phyloP scores from a whole-genome alignment of 2,329 filamentous ascomycete genomes.

The Fusarium fujikuroi region DNA sequence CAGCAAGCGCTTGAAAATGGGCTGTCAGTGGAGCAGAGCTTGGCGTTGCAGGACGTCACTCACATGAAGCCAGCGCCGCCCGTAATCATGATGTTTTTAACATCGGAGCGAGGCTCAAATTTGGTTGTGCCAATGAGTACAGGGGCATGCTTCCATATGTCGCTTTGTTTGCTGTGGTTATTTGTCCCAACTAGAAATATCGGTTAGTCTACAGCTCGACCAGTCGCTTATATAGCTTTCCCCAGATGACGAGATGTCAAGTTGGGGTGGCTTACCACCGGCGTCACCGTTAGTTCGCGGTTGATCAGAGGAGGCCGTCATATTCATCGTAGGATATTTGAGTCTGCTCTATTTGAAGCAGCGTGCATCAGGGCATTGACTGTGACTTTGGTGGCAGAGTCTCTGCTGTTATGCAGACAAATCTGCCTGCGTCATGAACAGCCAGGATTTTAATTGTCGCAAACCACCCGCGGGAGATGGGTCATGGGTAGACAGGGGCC shows the following conservation, averaged over 20 bases:
- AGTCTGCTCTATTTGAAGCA: background rate
- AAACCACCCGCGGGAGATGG: slow-evolving; percentile 14
- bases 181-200: slow-evolving; percentile 21
- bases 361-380: background rate
- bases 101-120: slow-evolving; percentile 74
- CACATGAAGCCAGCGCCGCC: slow-evolving; percentile 89
- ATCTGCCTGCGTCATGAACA: slow-evolving; percentile 31
- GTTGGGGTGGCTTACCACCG: slow-evolving; percentile 19
- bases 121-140: slow-evolving; percentile 75
- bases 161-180: slow-evolving; percentile 57
- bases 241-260: background rate
- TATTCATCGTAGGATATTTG: slow-evolving; percentile 3
- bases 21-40: slow-evolving; percentile 32
- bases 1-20: slow-evolving; percentile 73
- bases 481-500: slow-evolving; percentile 12
- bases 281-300: slow-evolving; percentile 19
- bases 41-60: slow-evolving; percentile 47
- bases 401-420: slow-evolving; percentile 16
- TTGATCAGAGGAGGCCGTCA: slow-evolving; percentile 31
- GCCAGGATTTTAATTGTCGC: slow-evolving; percentile 35
- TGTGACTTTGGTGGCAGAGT: background rate
- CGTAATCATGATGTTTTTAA: slow-evolving; percentile 85
- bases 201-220: background rate
- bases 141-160: slow-evolving; percentile 78
- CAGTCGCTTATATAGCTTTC: slow-evolving; percentile 3